A percentile compares a stretch with the other conserved stretches of the same genome.
phyloP scores from a whole-genome alignment of 768 basidiomycete genomes.

The Russula compacta region DNA sequence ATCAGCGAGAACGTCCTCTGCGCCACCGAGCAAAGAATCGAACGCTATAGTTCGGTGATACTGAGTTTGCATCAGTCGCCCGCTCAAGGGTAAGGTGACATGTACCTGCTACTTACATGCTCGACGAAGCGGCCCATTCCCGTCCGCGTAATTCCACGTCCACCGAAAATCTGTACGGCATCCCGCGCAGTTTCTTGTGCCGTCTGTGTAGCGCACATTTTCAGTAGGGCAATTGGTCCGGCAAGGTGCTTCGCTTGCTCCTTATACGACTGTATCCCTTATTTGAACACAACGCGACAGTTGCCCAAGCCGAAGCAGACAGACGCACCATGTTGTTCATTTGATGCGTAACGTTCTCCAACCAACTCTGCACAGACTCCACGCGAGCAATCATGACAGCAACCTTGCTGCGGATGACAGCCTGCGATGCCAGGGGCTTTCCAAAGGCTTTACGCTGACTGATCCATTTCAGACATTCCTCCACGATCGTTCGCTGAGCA shows the following conservation, averaged over 20 bases:
- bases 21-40: slow-evolving; percentile 35
- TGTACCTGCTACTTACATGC: slow-evolving; percentile 38
- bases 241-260: slow-evolving; percentile 66
- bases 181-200: slow-evolving; percentile 77
- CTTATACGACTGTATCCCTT: slow-evolving; percentile 43
- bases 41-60: slow-evolving; percentile 37
- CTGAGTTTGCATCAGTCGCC: slow-evolving; percentile 15
- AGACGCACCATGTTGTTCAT: slow-evolving; percentile 70
- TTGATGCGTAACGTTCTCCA: slow-evolving; percentile 81
- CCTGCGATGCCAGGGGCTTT: slow-evolving; percentile 72
- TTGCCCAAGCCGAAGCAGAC: slow-evolving; percentile 3
- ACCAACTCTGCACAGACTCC: slow-evolving; percentile 77
- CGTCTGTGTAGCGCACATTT: slow-evolving; percentile 65
- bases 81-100: not conserved
- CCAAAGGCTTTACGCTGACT: slow-evolving; percentile 88
- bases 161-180: slow-evolving; percentile 82
- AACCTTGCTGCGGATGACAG: slow-evolving; percentile 82
- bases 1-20: slow-evolving; percentile 70
- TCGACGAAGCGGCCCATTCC: slow-evolving; percentile 77
- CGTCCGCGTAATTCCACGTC: slow-evolving; percentile 71
- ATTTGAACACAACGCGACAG: slow-evolving; percentile 21
- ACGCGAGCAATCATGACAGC: slow-evolving; percentile 83
- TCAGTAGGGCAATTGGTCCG: slow-evolving; percentile 72
- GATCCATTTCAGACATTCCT: slow-evolving; percentile 88
- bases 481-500: slow-evolving; percentile 58